A percentile compares a stretch with the other conserved stretches of the same genome.
Conservation (phyloP, 2,329 filamentous ascomycete genomes). For the Aureobasidium sp. region DNA sequence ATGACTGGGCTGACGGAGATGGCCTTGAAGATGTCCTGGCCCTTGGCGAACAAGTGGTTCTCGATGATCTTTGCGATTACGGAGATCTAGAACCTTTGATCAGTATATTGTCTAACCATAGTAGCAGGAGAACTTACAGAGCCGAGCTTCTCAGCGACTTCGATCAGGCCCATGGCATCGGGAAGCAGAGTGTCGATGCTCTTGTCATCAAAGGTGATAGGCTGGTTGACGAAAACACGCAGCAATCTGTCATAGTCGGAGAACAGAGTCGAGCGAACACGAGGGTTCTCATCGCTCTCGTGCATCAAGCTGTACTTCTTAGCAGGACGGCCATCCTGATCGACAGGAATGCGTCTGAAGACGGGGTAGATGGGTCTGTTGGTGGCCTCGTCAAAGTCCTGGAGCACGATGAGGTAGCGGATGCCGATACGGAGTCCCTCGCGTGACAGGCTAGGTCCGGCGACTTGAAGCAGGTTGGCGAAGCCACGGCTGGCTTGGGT, state of each 20-base stretch:
- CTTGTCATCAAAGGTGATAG: conserved; percentile 32
- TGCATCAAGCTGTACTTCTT: not conserved
- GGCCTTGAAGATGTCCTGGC: conserved; percentile 36
- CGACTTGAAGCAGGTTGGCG: not conserved
- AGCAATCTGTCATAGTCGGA: conserved; percentile 37
- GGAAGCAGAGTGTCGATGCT: conserved; percentile 32
- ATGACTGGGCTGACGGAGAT: conserved; percentile 34
- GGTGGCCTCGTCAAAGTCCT: conserved; percentile 13
- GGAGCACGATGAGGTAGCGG: conserved; percentile 20
- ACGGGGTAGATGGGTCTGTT: conserved; percentile 6
- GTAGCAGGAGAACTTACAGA: conserved; percentile 23
- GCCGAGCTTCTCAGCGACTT: conserved; percentile 39
- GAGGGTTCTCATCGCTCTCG: not conserved
- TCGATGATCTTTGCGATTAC: conserved; percentile 39
- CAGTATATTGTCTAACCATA: not conserved
- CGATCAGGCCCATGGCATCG: conserved; percentile 33
- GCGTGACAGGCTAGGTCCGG: not conserved
- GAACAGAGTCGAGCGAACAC: conserved; percentile 7
- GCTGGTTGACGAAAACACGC: conserved; percentile 38
- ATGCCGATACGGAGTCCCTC: conserved; percentile 14
- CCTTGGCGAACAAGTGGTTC: conserved; percentile 38
- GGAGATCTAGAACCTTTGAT: conserved; percentile 18
- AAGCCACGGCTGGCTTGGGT: conserved; percentile 13
- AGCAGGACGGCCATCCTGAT: conserved; percentile 16
- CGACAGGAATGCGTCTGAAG: conserved; percentile 15